A percentile compares a stretch with the other conserved stretches of the same genome.
Conservation (phyloP, 2,329 filamentous ascomycete species). For the Teratosphaeria gauchensis region DNA sequence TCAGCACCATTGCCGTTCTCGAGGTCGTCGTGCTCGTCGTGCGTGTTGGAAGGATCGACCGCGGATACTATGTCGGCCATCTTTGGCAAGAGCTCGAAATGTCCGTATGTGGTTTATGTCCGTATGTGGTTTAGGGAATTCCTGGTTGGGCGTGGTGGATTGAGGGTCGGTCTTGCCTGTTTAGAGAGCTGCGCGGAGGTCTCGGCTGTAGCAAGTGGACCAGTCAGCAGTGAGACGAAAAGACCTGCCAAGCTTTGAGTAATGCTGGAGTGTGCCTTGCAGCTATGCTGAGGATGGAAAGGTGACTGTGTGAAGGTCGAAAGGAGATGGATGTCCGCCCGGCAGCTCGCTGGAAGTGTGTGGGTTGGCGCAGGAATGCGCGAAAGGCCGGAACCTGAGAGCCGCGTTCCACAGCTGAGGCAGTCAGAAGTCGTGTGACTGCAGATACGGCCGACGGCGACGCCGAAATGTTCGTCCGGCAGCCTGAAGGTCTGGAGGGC, state of each 20-base stretch:
- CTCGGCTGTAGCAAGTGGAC: background rate
- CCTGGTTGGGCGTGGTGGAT: background rate
- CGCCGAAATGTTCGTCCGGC: background rate
- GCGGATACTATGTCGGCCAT: constrained; percentile 11
- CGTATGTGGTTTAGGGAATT: background rate
- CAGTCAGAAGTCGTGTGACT: background rate
- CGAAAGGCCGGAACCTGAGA: background rate
- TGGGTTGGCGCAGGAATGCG: background rate
- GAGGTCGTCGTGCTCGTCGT: constrained; percentile 41
- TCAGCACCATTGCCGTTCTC: constrained; percentile 59
- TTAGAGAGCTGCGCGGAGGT: background rate
- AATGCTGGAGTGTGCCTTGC: background rate
- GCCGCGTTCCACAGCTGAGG: background rate
- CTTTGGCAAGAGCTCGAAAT: background rate
- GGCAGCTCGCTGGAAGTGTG: background rate
- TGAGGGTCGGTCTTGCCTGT: background rate
- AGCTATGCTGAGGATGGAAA: background rate
- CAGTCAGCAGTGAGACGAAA: background rate
- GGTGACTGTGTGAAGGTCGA: background rate
- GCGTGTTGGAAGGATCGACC: constrained; percentile 25
- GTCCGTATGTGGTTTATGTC: background rate
- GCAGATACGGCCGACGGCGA: background rate
- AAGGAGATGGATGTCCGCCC: background rate
- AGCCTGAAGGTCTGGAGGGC: background rate
- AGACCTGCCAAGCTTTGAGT: background rate